Evolutionary conservation across 129 eudicot genomes (phyloP).

Genomic region (Saussurea involucrata): DNA sequence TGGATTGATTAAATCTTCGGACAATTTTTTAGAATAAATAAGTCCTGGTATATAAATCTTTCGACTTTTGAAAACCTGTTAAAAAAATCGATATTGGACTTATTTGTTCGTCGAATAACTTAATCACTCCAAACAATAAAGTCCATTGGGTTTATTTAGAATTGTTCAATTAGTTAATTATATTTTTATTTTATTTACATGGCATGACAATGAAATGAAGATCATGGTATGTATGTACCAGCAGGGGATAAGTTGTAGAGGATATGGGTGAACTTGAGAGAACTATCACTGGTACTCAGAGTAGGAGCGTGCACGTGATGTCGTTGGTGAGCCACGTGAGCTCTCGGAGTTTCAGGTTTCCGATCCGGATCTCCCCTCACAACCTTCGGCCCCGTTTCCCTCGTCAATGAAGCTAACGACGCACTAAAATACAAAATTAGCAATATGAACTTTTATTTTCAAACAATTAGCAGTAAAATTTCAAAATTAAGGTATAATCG

Average conservation of each 20-base stretch:
- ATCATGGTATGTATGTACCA: constrained; percentile 25
- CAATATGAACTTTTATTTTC: background rate
- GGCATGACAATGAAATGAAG: too few species aligned
- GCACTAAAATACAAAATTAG: constrained; percentile 36
- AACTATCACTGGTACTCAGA: constrained; percentile 62
- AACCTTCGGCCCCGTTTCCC: constrained; percentile 86
- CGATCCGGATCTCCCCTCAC: constrained; percentile 83
- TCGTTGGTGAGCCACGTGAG: constrained; percentile 45
- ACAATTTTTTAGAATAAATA: too few species aligned
- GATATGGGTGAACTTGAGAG: constrained; percentile 80
- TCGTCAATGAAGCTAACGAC: constrained; percentile 85
- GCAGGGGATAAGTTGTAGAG: constrained; percentile 93
- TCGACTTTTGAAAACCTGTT: too few species aligned
- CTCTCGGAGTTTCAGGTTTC: constrained; percentile 41
- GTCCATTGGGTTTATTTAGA: too few species aligned
- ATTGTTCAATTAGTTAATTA: too few species aligned
- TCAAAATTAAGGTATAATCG: background rate
- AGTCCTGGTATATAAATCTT: too few species aligned
- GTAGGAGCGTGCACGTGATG: constrained; percentile 35
- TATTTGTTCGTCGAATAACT: too few species aligned
- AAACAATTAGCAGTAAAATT: background rate
- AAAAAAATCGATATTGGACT: too few species aligned
- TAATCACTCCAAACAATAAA: too few species aligned
- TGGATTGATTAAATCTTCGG: too few species aligned
- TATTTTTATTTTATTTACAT: background rate